Evolutionary conservation across 495 filamentous ascomycete genomes (phyloP), one percentile per base, ranked within the genome.

Genomic region (Paragyromitra xinjiangensis): DNA sequence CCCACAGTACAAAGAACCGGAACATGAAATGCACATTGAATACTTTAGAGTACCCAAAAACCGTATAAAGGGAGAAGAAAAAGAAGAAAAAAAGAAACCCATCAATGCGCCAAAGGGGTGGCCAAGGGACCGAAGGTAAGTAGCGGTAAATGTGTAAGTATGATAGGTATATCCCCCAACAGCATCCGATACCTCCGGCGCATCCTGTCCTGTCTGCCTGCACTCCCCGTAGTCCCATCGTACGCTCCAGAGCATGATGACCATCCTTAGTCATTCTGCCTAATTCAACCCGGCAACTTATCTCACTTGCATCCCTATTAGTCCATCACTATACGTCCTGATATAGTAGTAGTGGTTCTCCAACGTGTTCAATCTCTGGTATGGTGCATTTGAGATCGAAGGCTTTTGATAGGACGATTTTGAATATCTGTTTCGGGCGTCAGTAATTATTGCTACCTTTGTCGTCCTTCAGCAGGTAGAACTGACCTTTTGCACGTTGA

Each of bases 311-410:
- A 58, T 26, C 24, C 11, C 22, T 5, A 1, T 3, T 7, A 24
- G 42, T 22, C 3, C n/a, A 22, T 42, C n/a, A 69, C 75, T 84
- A 92, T 76, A 92, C 91, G 67, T 90, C 90, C 84, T 95, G 93
- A 83, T 99, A 99, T 69, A 99, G 89, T 37, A 99, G 86, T 48
- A 99, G 86, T n/a, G 95, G 95, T 84, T 99, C 95, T 82, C 95
- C 95, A 61, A 97, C 90, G 82, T 98, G 94, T 83, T 97, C 95
- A 82, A 99, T 98, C 84, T 99, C 95, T 9, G 95, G 95, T 82
- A 99, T 98, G 3, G 95, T 99, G 87, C 95, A 99, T 83, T 97
- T 97, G 72, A 99, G 88, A 83, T 99, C 95, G 82, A 99, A 99
- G 0, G 95, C 96, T 85, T 99, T 99, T 71, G 95, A 95, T 40